phyloP scores from a whole-genome alignment of 495 filamentous ascomycete genomes.

The Podospora sp. region DNA sequence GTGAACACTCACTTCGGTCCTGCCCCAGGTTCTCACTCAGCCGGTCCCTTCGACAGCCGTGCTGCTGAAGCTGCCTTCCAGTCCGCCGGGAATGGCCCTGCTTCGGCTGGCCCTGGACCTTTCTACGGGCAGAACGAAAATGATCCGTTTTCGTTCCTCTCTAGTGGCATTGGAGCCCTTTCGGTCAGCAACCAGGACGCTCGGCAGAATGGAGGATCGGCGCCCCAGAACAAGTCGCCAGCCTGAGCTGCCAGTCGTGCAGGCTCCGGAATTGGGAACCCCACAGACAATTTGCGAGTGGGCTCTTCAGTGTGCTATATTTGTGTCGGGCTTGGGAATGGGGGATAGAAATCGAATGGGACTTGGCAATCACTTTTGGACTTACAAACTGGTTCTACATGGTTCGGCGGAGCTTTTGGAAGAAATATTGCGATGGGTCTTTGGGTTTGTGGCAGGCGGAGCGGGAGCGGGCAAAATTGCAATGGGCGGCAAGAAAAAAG shows the following conservation, averaged over 20 bases:
- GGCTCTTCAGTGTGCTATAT: constrained; percentile 33
- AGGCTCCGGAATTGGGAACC: background rate
- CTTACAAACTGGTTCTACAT: constrained; percentile 40
- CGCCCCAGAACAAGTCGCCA: constrained; percentile 64
- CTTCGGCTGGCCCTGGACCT: constrained; percentile 64
- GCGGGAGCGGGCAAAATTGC: constrained; percentile 36
- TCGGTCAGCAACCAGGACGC: constrained; percentile 82
- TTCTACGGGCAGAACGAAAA: constrained; percentile 62
- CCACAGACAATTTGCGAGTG: background rate
- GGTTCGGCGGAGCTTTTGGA: constrained; percentile 40
- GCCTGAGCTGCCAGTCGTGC: constrained; percentile 42
- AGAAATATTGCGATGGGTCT: constrained; percentile 28
- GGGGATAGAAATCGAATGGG: constrained; percentile 38
- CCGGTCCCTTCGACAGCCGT: constrained; percentile 89
- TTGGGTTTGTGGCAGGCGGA: constrained; percentile 30
- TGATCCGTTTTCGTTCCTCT: constrained; percentile 90
- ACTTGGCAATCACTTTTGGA: constrained; percentile 45
- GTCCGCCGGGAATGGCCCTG: constrained; percentile 75
- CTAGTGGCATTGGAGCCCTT: constrained; percentile 75
- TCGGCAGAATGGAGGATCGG: constrained; percentile 74
- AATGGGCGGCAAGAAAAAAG: constrained; percentile 52
- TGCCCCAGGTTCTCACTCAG: constrained; percentile 73
- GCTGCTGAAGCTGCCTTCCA: constrained; percentile 90
- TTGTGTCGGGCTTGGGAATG: constrained; percentile 36
- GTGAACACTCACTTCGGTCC: constrained; percentile 78